Evolutionary conservation across 129 eudicot genomes (phyloP), one percentile per base, ranked within the genome.

Genomic region (Apium graveolens): DNA sequence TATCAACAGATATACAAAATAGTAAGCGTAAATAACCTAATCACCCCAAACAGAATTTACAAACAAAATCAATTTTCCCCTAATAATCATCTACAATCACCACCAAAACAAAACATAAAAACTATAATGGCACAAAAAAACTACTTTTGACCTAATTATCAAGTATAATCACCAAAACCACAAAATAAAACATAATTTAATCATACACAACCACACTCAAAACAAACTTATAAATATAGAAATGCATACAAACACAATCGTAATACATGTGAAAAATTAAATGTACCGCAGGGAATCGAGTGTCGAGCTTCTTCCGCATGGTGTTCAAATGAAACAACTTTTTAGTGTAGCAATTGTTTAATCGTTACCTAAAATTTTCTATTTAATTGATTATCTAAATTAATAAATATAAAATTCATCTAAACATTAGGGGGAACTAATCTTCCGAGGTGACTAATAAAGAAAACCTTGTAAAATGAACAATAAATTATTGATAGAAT

Each of bases 221-320:
- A 8, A 12, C 14, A 63, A 29, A 63, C 16, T 29, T 29, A 63
- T 2, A 27, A 63, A 13, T 11, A 43, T 38, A n/a, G 11, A 43
- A 42, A 13, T 4, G 6, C n/a, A 37, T 7, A 20, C 43, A 70
- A 35, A 16, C 38, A 34, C 21, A 5, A 46, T 46, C n/a, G n/a
- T n/a, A 2, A 31, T 26, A 75, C 18, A 77, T 7, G 76, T 44
- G 20, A 77, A 60, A 34, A 26, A 72, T 2, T 9, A 62, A 34
- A 82, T 85, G 83, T 24, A 89, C 94, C 49, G 94, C 94, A 7
- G 94, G 94, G 80, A 89, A 89, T 80, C 94, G 94, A 35, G 94
- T 89, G 76, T 89, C 94, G 53, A 89, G 89, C 84, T 89, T 89
- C 88, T 89, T 89, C 86, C 94, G 87, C 94, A 89, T 89, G 68